phyloP scores from a whole-genome alignment of 225 moss, liverwort and hornwort genomes.

The Antitrichia curtipendula region DNA sequence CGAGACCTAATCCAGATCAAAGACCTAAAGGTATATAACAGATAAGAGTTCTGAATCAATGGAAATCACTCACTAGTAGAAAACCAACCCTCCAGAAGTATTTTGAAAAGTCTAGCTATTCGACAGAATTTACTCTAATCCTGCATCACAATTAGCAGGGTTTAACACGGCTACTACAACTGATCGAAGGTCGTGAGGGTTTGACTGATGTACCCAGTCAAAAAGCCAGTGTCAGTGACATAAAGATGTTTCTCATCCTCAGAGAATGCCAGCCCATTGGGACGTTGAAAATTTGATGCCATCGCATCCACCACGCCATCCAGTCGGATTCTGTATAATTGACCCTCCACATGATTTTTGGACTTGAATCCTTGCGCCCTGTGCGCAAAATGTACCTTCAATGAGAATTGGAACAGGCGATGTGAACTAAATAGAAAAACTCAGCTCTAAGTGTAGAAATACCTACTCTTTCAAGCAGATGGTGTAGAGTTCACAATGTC shows the following conservation, averaged over 20 bases:
- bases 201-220: conserved; percentile 15
- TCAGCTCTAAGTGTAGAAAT: neutral
- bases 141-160: neutral
- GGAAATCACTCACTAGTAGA: neutral
- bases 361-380: conserved; percentile 52
- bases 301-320: conserved; percentile 44
- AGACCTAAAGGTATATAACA: neutral
- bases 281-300: conserved; percentile 44
- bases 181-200: neutral
- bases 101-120: neutral
- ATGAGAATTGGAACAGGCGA: neutral
- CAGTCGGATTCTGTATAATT: conserved; percentile 31
- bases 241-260: conserved; percentile 58
- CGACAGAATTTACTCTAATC: neutral
- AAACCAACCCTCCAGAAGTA: neutral
- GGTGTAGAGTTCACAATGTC: neutral
- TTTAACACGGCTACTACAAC: neutral
- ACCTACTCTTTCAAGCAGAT: neutral
- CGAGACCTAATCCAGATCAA: neutral
- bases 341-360: conserved; percentile 20
- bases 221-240: conserved; percentile 55
- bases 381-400: neutral
- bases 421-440: neutral
- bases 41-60: neutral
- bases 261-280: conserved; percentile 59